Percentiles rank a stretch among this genome's conserved stretches.
Evolutionary conservation across 2,329 filamentous ascomycete species (phyloP).

Genomic region (Tricladium varicosporioides): DNA sequence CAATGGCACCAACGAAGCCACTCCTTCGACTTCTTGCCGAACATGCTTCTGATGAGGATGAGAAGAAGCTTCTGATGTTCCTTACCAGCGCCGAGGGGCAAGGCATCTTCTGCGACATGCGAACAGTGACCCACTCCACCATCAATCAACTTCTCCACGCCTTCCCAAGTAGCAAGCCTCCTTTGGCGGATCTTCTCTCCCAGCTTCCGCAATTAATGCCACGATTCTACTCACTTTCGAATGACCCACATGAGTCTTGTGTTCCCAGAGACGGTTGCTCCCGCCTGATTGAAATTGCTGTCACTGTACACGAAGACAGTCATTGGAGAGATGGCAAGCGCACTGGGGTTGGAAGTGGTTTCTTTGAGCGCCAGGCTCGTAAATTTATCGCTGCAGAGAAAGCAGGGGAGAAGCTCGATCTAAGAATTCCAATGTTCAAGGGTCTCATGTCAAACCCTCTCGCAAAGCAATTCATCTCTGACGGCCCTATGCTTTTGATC

Average conservation of each 20-base stretch:
- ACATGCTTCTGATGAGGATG: constrained; percentile 73
- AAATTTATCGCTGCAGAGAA: constrained; percentile 68
- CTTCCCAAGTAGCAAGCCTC: constrained; percentile 88
- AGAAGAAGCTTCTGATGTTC: constrained; percentile 85
- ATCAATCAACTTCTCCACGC: constrained; percentile 83
- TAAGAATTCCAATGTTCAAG: constrained; percentile 95
- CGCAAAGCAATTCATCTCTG: constrained; percentile 84
- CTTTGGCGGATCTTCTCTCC: constrained; percentile 77
- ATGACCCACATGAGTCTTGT: constrained; percentile 75
- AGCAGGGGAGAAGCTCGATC: constrained; percentile 55
- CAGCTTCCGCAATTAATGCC: constrained; percentile 89
- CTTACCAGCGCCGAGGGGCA: constrained; percentile 89
- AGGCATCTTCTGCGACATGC: constrained; percentile 88
- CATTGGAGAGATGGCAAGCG: constrained; percentile 74
- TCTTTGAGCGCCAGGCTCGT: constrained; percentile 81
- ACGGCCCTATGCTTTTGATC: constrained; percentile 96
- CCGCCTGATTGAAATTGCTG: constrained; percentile 91
- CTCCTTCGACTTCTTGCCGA: constrained; percentile 85
- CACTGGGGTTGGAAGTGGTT: constrained; percentile 87
- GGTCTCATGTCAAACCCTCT: constrained; percentile 97
- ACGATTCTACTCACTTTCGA: constrained; percentile 96
- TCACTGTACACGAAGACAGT: constrained; percentile 83
- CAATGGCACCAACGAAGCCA: constrained; percentile 84
- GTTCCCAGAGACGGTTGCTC: constrained; percentile 47
- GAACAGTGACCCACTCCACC: constrained; percentile 83